Conservation (phyloP, 768 basidiomycete species). For the Suillus occidentalis region DNA sequence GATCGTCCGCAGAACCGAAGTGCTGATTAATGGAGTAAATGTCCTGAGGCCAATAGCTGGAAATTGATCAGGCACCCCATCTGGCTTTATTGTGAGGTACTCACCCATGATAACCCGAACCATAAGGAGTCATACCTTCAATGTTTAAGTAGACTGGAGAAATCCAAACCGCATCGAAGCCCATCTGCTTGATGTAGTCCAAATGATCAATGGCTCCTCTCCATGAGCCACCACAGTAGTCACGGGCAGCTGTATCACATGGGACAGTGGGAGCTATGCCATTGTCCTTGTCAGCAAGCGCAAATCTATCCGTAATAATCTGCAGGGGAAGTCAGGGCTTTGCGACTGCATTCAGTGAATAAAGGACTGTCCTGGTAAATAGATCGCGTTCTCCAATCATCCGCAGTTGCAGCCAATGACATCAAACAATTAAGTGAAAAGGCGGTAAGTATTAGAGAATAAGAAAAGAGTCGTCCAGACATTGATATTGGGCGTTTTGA, state of each 20-base stretch:
- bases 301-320: slow-evolving; percentile 63
- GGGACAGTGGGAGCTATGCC: slow-evolving; percentile 29
- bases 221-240: slow-evolving; percentile 62
- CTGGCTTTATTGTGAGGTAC: neutral
- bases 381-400: slow-evolving; percentile 51
- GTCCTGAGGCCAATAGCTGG: slow-evolving; percentile 53
- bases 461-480: neutral
- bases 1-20: slow-evolving; percentile 53
- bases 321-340: slow-evolving; percentile 16
- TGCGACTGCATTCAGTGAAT: neutral
- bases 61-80: neutral
- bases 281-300: slow-evolving; percentile 40
- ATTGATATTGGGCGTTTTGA: neutral
- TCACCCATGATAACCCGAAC: slow-evolving; percentile 59
- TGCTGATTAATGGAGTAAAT: slow-evolving; percentile 48
- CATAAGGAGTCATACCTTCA: slow-evolving; percentile 47
- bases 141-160: slow-evolving; percentile 54
- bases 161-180: slow-evolving; percentile 61
- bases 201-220: slow-evolving; percentile 50
- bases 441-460: slow-evolving; percentile 6
- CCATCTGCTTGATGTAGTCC: slow-evolving; percentile 65
- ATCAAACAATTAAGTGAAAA: slow-evolving; percentile 8
- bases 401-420: slow-evolving; percentile 38
- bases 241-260: slow-evolving; percentile 47
- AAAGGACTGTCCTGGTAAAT: slow-evolving; percentile 49